Evolutionary conservation across 495 filamentous ascomycete genomes (phyloP).

Genomic region (Sabuloglossum arenarium): DNA sequence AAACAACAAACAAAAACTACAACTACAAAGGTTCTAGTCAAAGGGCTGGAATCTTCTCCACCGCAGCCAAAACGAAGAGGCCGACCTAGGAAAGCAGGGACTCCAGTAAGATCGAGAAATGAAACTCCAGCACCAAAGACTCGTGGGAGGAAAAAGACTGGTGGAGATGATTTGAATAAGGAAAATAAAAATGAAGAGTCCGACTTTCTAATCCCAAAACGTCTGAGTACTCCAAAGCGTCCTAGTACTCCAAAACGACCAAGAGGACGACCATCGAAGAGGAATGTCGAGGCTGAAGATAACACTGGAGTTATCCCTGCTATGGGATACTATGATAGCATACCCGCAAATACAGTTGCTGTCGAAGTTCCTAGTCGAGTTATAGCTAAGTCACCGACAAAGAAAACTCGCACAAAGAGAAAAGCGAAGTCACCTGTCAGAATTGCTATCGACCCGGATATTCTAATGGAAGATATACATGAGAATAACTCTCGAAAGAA

Average conservation of each 20-base stretch:
- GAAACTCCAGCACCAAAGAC: background rate
- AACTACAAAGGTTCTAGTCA: background rate
- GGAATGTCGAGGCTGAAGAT: background rate
- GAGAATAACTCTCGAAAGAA: background rate
- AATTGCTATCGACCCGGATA: conserved; percentile 11
- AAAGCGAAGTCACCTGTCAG: conserved; percentile 11
- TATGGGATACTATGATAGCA: background rate
- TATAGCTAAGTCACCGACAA: background rate
- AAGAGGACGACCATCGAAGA: background rate
- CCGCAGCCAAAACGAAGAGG: background rate
- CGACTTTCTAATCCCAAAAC: background rate
- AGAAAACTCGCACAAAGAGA: conserved; percentile 5
- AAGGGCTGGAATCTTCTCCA: background rate
- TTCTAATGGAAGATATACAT: conserved; percentile 14
- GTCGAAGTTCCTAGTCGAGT: background rate
- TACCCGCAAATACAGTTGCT: background rate
- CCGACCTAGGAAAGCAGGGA: background rate
- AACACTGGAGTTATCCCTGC: background rate
- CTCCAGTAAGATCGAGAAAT: background rate
- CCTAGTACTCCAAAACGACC: background rate
- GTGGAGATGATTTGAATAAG: background rate
- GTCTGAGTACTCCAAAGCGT: background rate
- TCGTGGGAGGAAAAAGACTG: conserved; percentile 2
- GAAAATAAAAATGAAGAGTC: background rate
- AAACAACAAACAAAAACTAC: background rate